These are phyloP conservation scores for Trametes maxima DNA, from an alignment of 768 basidiomycete genomes.

Conservation along the genomic window DNA sequence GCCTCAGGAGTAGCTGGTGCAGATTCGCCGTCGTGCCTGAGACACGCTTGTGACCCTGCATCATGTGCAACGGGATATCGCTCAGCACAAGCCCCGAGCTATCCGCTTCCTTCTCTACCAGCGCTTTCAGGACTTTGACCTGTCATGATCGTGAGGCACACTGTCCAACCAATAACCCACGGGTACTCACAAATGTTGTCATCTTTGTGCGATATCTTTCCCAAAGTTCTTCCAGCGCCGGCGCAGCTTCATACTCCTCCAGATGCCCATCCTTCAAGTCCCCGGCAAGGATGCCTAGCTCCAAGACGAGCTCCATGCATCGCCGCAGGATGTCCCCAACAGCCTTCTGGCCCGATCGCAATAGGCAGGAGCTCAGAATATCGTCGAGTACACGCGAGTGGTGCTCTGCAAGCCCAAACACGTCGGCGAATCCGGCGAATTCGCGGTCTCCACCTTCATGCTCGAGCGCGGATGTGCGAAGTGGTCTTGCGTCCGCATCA, in stretches of 20 bases:
- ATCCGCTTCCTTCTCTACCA: constrained; percentile 53
- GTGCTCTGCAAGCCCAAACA: constrained; percentile 67
- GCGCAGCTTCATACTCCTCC: constrained; percentile 67
- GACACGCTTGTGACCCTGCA: constrained; percentile 35
- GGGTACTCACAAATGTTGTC: constrained; percentile 54
- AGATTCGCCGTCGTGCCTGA: constrained; percentile 56
- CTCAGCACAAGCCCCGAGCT: constrained; percentile 26
- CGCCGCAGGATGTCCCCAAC: constrained; percentile 67
- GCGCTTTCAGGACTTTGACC: constrained; percentile 56
- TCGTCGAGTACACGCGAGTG: constrained; percentile 75
- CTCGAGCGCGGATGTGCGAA: not conserved
- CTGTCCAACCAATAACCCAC: not conserved
- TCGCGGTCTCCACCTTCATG: not conserved
- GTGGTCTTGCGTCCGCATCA: not conserved
- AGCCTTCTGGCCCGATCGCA: constrained; percentile 66
- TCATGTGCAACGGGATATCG: constrained; percentile 33
- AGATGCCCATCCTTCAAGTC: constrained; percentile 56
- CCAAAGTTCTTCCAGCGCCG: constrained; percentile 55
- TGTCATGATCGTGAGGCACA: constrained; percentile 31
- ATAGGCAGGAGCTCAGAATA: constrained; percentile 73
- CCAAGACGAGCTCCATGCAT: constrained; percentile 64
- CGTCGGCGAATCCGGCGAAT: constrained; percentile 53
- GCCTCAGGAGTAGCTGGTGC: constrained; percentile 53
- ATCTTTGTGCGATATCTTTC: constrained; percentile 57
- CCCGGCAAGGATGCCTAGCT: constrained; percentile 66